Base-by-base conservation (phyloP, 2,329 filamentous ascomycete species). In the Pseudocercospora eumusae region DNA sequence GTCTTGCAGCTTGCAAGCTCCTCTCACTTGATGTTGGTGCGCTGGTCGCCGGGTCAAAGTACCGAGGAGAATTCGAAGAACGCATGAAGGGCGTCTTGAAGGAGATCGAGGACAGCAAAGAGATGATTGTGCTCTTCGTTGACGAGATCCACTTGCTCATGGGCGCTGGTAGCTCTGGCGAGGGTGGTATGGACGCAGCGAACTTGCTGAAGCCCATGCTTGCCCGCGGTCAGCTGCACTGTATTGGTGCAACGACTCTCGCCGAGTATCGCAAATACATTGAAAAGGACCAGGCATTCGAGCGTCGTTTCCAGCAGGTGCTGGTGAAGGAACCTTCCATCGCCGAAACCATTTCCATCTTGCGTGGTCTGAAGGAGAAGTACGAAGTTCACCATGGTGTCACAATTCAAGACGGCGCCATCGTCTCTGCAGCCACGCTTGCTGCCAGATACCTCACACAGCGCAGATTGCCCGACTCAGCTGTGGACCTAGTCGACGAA, bases 381-480 rank as follows among this genome's bases (percentile, higher is more conserved):
- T 99, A 98, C 79, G 95, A 99, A 79, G 91, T 96, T 55, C 95
- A 99, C 77, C 95, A 99, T 76, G 93, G 93, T 83, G 95, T 99
- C 71, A 98, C 88, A 68, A 99, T 99, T 68, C 87, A 93, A 47
- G 95, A 99, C 73, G 92, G 88, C 72, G 95, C 95, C 66, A 90
- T 99, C 65, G 93, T 99, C 15, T 85, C 93, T 55, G 86, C 95
- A 4, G 91, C 95, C n/a, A 96, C 88, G 60, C 85, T 99, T 57
- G 95, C 95, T 13, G 91, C 93, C 53, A 89, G 95, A 60, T 99
- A 99, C 71, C 87, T 99, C 58, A 99, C 95, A 0, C 88, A 89
- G 55, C 86, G 95, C 69, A 87, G 95, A 73, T 86, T 99, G 66
- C 95, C 95, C 2, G 95, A 99, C 76, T 99, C 95, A 3, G 95